phyloP scores from a whole-genome alignment of 2,329 filamentous ascomycete species.

The Phaeosphaeriaceae sp. region DNA sequence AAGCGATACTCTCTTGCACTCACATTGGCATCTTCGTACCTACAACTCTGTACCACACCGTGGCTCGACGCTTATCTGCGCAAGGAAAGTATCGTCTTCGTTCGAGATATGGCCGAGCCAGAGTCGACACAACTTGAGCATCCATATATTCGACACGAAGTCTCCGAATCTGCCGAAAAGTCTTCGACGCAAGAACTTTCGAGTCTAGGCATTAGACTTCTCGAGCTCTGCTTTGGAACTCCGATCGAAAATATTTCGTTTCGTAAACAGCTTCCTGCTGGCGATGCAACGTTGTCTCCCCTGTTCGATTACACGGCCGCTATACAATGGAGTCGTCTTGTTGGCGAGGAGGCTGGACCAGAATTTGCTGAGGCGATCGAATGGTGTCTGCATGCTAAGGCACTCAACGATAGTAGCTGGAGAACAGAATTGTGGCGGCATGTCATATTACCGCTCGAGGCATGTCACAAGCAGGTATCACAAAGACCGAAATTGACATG shows the following conservation, averaged over 20 bases:
- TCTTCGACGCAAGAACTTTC: conserved; percentile 4
- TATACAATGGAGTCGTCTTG: conserved; percentile 20
- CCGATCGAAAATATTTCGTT: conserved; percentile 12
- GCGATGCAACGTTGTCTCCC: conserved; percentile 6
- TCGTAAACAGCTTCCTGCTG: conserved; percentile 8
- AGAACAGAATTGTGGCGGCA: conserved; percentile 18
- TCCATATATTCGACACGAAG: conserved; percentile 15
- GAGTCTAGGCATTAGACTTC: conserved; percentile 18
- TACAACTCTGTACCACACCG: conserved; percentile 33
- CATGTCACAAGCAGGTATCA: conserved; percentile 15
- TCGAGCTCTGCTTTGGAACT: conserved; percentile 23
- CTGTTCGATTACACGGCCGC: conserved; percentile 19
- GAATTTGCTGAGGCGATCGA: conserved; percentile 21
- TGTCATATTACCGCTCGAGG: conserved; percentile 20
- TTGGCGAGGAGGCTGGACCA: conserved; percentile 19
- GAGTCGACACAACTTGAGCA: conserved; percentile 5
- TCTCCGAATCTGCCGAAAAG: not conserved
- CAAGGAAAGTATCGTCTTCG: conserved; percentile 19
- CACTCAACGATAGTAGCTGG: conserved; percentile 15
- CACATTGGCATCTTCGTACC: conserved; percentile 28
- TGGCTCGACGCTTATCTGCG: conserved; percentile 23
- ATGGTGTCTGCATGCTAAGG: conserved; percentile 20
- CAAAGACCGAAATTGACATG: conserved; percentile 1
- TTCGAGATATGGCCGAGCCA: conserved; percentile 8
- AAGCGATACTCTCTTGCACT: conserved; percentile 33